Base-by-base conservation (phyloP, 2,329 filamentous ascomycete species). In the Aureobasidium mangrovei region DNA sequence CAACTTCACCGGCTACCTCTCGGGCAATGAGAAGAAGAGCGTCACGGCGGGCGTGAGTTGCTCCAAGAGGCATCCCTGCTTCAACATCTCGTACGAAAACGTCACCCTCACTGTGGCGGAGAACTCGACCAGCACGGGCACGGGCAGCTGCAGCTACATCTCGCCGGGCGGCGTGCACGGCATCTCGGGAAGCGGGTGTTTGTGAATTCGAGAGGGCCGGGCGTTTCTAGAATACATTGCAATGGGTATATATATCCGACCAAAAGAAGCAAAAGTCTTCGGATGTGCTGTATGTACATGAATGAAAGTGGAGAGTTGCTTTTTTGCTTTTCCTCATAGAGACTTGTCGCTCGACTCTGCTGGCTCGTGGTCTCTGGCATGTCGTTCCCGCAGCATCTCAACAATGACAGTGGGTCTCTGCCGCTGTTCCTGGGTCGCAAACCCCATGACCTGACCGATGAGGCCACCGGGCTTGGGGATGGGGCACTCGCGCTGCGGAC, bases 381-480 rank as follows among this genome's bases (percentile, higher is more conserved):
- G 46, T n/a, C 43, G 35, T 6, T 54, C 38, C n/a, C 44, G 43
- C 5, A 54, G 29, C n/a, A 35, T 42, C 38, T 54, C 27, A 3
- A 54, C 44, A 29, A 54, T 36, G 31, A 54, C 44, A 27, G 38
- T 36, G 9, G 41, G 33, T 5, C 35, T 41, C 5, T 48, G 43
- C n/a, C 29, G 36, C 29, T 36, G 35, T n/a, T 42, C 43, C 29
- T 47, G 42, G 1, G 29, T 35, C 32, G 66, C 61, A 61, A 91
- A 86, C 0, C 88, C 88, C 58, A 93, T 71, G 61, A 91, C 75
- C 65, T 86, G 80, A 9, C 87, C 88, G 43, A 95, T 72, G 33
- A 90, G 72, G 2, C 90, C 91, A 32, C 82, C 78, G 0, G 93
- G 91, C 70, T 96, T 96, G 4, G 93, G 93, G 9, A 98, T 83